Evolutionary conservation across 2,329 filamentous ascomycete genomes (phyloP).

Genomic region (Cercospora citrullina): DNA sequence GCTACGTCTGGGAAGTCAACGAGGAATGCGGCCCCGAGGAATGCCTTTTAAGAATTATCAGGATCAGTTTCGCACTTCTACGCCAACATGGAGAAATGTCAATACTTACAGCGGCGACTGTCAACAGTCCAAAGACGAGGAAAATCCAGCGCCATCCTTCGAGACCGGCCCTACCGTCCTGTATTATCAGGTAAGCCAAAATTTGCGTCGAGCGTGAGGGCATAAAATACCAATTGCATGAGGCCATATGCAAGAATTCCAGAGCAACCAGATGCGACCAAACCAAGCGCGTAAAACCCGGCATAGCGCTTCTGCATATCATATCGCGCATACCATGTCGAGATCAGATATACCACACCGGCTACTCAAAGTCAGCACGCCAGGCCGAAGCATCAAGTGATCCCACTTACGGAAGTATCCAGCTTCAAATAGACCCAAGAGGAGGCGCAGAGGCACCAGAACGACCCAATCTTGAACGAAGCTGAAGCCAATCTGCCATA

Average conservation of each 20-base stretch:
- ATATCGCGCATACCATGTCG: not conserved
- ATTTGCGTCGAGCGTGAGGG: not conserved
- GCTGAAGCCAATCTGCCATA: not conserved
- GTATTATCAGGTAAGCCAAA: not conserved
- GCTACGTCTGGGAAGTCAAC: constrained; percentile 16
- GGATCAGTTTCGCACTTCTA: not conserved
- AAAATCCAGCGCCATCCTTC: constrained; percentile 1
- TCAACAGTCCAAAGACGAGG: not conserved
- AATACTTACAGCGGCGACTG: not conserved
- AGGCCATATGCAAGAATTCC: not conserved
- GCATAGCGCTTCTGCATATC: not conserved
- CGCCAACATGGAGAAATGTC: not conserved
- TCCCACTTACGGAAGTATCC: not conserved
- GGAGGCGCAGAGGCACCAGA: not conserved
- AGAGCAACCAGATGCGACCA: not conserved
- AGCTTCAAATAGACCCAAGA: not conserved
- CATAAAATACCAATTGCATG: not conserved
- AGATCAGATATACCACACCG: not conserved
- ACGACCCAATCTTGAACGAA: not conserved
- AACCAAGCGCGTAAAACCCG: not conserved
- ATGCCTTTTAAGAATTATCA: not conserved
- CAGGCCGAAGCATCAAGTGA: not conserved
- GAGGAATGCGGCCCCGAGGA: constrained; percentile 1
- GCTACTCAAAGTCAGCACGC: not conserved
- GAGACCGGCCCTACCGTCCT: not conserved